Conservation (phyloP, 352 stramenopile species). For the Phytopythium cucurbitacearum region DNA sequence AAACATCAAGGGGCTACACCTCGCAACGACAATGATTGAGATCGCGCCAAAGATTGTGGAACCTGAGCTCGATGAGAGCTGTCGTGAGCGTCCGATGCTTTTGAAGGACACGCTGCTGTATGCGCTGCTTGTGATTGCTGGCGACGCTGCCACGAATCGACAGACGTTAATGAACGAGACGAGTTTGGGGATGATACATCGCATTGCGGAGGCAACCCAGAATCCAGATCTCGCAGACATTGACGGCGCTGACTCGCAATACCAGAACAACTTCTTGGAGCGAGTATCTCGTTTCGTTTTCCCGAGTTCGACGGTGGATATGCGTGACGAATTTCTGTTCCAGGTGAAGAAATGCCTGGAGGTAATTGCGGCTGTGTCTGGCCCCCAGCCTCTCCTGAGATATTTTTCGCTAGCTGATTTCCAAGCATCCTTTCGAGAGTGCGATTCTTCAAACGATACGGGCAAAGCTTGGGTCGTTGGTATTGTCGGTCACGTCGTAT, state of each 20-base stretch:
- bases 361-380: conserved; percentile 14
- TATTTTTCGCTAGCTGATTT: conserved; percentile 18
- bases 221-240: conserved; percentile 24
- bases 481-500: conserved; percentile 11
- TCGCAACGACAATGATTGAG: conserved; percentile 28
- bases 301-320: background rate
- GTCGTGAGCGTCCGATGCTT: conserved; percentile 11
- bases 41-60: conserved; percentile 25
- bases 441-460: background rate
- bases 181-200: conserved; percentile 25
- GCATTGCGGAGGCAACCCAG: conserved; percentile 23
- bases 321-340: conserved; percentile 6
- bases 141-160: conserved; percentile 16
- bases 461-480: conserved; percentile 10
- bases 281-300: conserved; percentile 5
- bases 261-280: conserved; percentile 7
- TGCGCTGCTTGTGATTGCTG: conserved; percentile 21
- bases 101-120: conserved; percentile 29
- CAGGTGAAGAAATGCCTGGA: conserved; percentile 23
- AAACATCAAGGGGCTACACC: conserved; percentile 42
- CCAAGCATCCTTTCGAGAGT: conserved; percentile 10
- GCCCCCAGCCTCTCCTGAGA: conserved; percentile 6
- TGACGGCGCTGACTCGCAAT: conserved; percentile 2
- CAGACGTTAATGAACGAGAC: conserved; percentile 31
- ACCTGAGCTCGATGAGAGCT: conserved; percentile 27